Conservation (phyloP, 805 yeast species). For the Barnettozyma populi region DNA sequence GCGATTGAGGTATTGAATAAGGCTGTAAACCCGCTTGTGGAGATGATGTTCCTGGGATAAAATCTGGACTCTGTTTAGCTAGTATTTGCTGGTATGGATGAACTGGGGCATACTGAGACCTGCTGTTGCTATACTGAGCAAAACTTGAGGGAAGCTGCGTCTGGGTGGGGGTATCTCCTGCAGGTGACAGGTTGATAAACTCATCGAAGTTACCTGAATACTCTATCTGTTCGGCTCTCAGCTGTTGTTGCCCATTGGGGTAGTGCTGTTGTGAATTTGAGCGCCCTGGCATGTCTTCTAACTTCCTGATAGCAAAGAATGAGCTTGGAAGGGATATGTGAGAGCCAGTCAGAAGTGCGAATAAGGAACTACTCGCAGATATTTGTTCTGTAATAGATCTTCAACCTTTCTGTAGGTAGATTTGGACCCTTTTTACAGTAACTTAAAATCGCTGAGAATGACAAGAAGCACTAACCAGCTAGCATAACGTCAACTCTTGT, state of each 20-base stretch:
- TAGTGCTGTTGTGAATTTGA: neutral
- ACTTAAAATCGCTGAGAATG: neutral
- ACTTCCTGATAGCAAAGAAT: neutral
- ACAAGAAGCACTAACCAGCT: neutral
- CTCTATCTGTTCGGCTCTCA: neutral
- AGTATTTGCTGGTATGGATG: neutral
- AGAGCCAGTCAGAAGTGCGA: neutral
- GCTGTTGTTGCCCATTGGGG: neutral
- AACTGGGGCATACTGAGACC: neutral
- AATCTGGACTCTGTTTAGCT: neutral
- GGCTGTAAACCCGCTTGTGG: neutral
- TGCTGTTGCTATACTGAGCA: neutral
- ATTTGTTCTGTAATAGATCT: neutral
- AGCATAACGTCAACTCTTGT: neutral
- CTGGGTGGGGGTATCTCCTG: slow-evolving; percentile 12
- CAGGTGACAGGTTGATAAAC: slow-evolving; percentile 18
- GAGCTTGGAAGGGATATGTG: neutral
- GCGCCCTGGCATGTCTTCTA: neutral
- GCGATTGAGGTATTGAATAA: neutral
- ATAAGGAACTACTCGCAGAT: neutral
- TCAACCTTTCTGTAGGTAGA: neutral
- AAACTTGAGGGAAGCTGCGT: slow-evolving; percentile 3
- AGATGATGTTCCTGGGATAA: too few species aligned
- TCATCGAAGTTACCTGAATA: slow-evolving; percentile 12
- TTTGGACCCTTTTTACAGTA: neutral